Base-by-base conservation (phyloP, 306 rosid species). In the Cucumis cinereus region DNA sequence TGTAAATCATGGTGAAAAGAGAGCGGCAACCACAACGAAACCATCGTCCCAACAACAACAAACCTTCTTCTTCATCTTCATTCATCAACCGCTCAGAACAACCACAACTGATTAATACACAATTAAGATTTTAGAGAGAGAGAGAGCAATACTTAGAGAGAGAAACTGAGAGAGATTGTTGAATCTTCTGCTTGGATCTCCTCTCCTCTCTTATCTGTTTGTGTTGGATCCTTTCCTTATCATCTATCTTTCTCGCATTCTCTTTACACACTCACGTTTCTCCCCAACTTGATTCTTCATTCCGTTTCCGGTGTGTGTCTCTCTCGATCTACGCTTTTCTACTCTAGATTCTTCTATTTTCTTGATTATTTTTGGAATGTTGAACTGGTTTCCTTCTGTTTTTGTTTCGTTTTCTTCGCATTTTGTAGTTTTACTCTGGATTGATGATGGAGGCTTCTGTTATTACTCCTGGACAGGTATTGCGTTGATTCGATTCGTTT, bases 401-500 rank as follows among this genome's bases (percentile, higher is more conserved):
- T 47, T 9, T 10, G 22, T 49, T 50, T 6, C 23, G 6, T 72
- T 72, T 71, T 9, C 14, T 71, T 71, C 28, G 45, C 76, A 52
- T 72, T 72, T 72, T 33, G 76, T 28, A 50, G 59, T 72, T 72
- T 50, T 20, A 28, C 19, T 49, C 28, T 50, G 47, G 61, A 72
- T 52, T 52, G 10, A 17, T 28, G 57, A 72, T 72, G 76, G 76
- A 72, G 61, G 19, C 47, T 58, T 72, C 61, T 30, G 30, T 49
- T 17, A 72, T 72, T 72, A 28, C 76, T 72, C 76, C 76, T 0
- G 76, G 76, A 72, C 76, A 72, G 76, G 76, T 72, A 72, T 72
- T 50, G 17, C 76, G 41, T 71, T 71, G 58, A 38, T 71, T 49
- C 8, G 16, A 16, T 71, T 24, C 57, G 12, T 30, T 60, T 28